Conservation (phyloP, 352 stramenopile species). For the Saprolegnia diclina region DNA sequence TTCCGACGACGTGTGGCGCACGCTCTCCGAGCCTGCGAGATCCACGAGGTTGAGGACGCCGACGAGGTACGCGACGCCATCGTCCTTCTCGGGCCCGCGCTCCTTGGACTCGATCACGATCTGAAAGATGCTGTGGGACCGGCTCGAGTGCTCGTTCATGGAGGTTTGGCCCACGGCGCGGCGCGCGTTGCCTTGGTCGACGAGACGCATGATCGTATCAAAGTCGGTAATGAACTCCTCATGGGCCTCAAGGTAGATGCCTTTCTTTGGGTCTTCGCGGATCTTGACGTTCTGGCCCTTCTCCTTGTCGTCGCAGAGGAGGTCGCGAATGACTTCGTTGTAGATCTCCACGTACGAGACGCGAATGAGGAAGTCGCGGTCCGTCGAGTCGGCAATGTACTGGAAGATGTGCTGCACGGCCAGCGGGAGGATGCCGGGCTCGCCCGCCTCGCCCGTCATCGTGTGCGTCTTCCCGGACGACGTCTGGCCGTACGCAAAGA, state of each 20-base stretch:
- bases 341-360: conserved; percentile 99
- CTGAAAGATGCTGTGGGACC: conserved; percentile 78
- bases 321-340: conserved; percentile 97
- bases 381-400: conserved; percentile 59
- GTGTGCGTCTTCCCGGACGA: conserved; percentile 95
- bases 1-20: conserved; percentile 92
- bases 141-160: conserved; percentile 78
- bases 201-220: conserved; percentile 80
- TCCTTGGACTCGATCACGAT: conserved; percentile 68
- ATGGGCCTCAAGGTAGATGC: too few relatives aligned
- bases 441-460: conserved; percentile 85
- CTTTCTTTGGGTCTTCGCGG: conserved; percentile 90
- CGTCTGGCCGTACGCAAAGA: conserved; percentile 97
- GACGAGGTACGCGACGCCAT: conserved; percentile 1
- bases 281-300: conserved; percentile 67
- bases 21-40: conserved; percentile 95
- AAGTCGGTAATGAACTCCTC: conserved; percentile 65
- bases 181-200: conserved; percentile 57
- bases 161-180: conserved; percentile 57
- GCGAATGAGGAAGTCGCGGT: conserved; percentile 93
- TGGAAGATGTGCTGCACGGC: conserved; percentile 93
- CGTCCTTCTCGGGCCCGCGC: not conserved
- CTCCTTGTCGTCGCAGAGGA: conserved; percentile 73
- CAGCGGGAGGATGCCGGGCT: conserved; percentile 82
- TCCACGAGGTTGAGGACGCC: conserved; percentile 61